Evolutionary conservation across 352 stramenopile genomes (phyloP).

Genomic region (Blastocystis sp.): DNA sequence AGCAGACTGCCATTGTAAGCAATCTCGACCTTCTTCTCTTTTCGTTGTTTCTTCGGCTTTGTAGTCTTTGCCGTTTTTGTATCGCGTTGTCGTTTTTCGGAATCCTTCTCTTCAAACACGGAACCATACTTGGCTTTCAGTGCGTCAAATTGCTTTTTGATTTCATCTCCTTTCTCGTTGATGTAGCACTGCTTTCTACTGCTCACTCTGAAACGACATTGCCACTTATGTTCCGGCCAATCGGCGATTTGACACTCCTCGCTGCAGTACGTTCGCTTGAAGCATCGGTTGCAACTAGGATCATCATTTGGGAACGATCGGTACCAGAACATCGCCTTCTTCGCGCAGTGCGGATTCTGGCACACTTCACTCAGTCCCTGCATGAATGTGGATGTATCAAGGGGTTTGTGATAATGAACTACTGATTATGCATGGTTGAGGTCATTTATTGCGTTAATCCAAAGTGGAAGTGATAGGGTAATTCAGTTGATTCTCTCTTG

Average conservation of each 20-base stretch:
- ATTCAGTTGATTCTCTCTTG: too few relatives aligned
- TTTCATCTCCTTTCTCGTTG: constrained; percentile 36
- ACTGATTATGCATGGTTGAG: too few relatives aligned
- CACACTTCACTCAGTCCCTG: constrained; percentile 14
- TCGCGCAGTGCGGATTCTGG: constrained; percentile 32
- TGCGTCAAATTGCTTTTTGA: not conserved
- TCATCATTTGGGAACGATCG: not conserved
- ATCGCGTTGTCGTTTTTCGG: not conserved
- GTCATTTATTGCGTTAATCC: too few relatives aligned
- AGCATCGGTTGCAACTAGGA: constrained; percentile 12
- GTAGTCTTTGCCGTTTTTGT: too few relatives aligned
- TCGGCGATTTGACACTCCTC: constrained; percentile 34
- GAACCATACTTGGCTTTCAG: constrained; percentile 1
- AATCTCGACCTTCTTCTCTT: constrained; percentile 14
- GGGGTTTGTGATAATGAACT: not conserved
- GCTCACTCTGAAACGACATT: not conserved
- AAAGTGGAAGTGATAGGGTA: too few relatives aligned
- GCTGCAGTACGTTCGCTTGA: constrained; percentile 45
- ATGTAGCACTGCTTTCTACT: not conserved
- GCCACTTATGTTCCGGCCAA: constrained; percentile 20
- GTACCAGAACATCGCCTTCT: constrained; percentile 22
- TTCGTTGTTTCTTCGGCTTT: not conserved
- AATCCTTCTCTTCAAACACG: not conserved
- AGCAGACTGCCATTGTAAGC: constrained; percentile 30
- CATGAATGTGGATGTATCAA: constrained; percentile 5